Evolutionary conservation across 2,329 filamentous ascomycete genomes (phyloP).

Genomic region (Colletotrichum sansevieriae): DNA sequence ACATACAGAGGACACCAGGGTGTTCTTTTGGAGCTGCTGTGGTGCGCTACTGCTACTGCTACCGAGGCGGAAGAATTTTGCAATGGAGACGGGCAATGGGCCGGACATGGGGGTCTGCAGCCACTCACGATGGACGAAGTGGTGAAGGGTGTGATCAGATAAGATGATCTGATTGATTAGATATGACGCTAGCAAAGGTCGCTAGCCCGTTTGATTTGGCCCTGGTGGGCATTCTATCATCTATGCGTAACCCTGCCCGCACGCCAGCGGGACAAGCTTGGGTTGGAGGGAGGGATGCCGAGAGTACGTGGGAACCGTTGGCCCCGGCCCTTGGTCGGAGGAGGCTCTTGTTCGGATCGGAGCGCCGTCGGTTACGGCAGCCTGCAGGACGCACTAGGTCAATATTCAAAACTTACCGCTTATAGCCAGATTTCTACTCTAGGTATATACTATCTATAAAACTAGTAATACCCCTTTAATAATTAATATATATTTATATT

Average conservation of each 20-base stretch:
- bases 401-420: no score
- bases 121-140: constrained; percentile 27
- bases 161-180: constrained; percentile 42
- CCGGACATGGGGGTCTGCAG: constrained; percentile 22
- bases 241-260: constrained; percentile 13
- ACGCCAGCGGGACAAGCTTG: not conserved
- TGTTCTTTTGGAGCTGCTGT: constrained; percentile 4
- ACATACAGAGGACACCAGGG: constrained; percentile 2
- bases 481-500: no score
- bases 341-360: constrained; percentile 11
- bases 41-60: not conserved
- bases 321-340: not conserved
- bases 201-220: constrained; percentile 31
- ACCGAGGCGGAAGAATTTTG: constrained; percentile 34
- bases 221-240: constrained; percentile 16
- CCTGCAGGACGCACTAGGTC: no score
- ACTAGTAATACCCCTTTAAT: no score
- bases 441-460: no score
- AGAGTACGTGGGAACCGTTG: constrained; percentile 4
- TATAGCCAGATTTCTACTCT: no score
- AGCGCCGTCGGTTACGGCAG: not conserved
- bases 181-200: constrained; percentile 38
- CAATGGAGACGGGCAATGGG: constrained; percentile 21
- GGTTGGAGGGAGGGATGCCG: not conserved
- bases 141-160: constrained; percentile 39